Evolutionary conservation across 225 moss, liverwort and hornwort genomes (phyloP), one percentile per base, ranked within the genome.

Genomic region (Ulota crispa): DNA sequence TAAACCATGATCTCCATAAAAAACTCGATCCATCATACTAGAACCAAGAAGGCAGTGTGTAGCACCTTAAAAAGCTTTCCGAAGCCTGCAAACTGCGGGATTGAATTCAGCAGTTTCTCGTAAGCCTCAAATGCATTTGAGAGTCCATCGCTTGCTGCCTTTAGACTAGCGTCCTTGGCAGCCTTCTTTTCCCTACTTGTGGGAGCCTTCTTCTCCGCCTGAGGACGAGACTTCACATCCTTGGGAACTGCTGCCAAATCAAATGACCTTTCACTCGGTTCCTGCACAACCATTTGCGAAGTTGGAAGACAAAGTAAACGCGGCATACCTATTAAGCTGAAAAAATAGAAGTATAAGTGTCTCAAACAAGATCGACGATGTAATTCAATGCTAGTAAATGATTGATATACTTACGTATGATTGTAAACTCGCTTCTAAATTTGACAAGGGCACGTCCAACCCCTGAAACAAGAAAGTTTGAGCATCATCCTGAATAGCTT

Each of bases 11-110:
- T 52, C 70, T 50, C 52, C 54, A 62, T 14, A 28, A 62, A 62
- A 11, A 18, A 24, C n/a, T 65, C 36, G 9, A 57, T 72, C 41
- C 26, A 64, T 16, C 26, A 11, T 75, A 83, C 31, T 45, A 55
- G 50, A 62, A 70, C 60, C 52, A 72, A 67, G 56, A 54, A 39
- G 43, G 26, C 34, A 31, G 41, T 1, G 16, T 1, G 59, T 9
- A n/a, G 69, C 69, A 95, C 95, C 95, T 96, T 94, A 66, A 94
- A 96, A 41, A 96, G 92, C 66, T 92, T 96, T 28, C 96, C 96
- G 77, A 92, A 96, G 75, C 86, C 81, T 59, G 96, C 89, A 83
- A 94, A 95, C 28, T 93, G 90, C 3, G 96, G 92, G 69, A 96
- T 88, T 14, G 92, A 88, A 75, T 92, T 96, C 24, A 96, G 75